phyloP scores from a whole-genome alignment of 148 eudicot genomes.

The Fagopyrum tataricum region DNA sequence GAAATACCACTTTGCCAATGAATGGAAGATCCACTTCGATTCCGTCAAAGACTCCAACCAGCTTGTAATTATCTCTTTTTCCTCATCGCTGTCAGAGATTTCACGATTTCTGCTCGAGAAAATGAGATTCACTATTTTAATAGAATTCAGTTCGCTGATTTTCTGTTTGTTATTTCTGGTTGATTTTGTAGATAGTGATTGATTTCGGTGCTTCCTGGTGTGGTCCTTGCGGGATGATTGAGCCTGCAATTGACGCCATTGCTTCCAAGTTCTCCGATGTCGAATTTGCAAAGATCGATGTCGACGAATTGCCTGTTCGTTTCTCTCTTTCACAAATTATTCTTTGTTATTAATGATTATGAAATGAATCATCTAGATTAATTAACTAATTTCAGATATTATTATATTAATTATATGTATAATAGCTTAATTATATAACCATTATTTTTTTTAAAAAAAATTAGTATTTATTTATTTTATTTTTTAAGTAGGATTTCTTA shows the following conservation, averaged over 20 bases:
- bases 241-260: slow-evolving; percentile 60
- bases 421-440: too few species aligned
- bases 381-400: too few species aligned
- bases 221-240: slow-evolving; percentile 79
- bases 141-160: background rate
- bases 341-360: background rate
- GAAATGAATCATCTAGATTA: background rate
- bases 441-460: too few species aligned
- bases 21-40: slow-evolving; percentile 82
- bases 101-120: background rate
- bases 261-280: slow-evolving; percentile 52
- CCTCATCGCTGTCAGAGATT: background rate
- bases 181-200: slow-evolving; percentile 50
- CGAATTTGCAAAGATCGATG: slow-evolving; percentile 71
- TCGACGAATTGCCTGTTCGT: slow-evolving; percentile 33
- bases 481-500: too few species aligned
- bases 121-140: background rate
- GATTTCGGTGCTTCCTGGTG: slow-evolving; percentile 92
- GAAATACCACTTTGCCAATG: slow-evolving; percentile 50
- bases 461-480: too few species aligned
- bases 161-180: background rate
- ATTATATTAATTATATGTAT: too few species aligned
- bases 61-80: slow-evolving; percentile 28
- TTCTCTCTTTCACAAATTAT: background rate
- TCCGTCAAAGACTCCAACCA: slow-evolving; percentile 41